phyloP scores from a whole-genome alignment of 257 asterid genomes.

The Rehmannia glutinosa region DNA sequence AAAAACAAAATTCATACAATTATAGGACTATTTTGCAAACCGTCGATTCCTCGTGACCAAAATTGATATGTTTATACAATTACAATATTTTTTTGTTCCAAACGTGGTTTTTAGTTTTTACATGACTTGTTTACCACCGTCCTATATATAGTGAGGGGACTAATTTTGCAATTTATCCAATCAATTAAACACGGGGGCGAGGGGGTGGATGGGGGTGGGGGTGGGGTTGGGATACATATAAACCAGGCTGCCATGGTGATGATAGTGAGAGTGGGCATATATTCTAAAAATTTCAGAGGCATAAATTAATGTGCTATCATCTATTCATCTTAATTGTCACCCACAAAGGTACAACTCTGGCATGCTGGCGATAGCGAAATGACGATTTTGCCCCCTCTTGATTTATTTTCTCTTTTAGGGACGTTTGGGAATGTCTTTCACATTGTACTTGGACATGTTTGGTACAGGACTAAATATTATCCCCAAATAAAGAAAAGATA shows the following conservation, averaged over 20 bases:
- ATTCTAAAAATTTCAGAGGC: conserved; percentile 21
- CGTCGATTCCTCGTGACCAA: too few relatives aligned
- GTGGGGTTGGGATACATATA: not conserved
- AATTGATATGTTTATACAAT: too few relatives aligned
- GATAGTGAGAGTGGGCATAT: conserved; percentile 18
- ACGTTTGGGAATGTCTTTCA: not conserved
- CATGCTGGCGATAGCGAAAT: not conserved
- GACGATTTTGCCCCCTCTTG: conserved; percentile 10
- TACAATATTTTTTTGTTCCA: too few relatives aligned
- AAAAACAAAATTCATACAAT: too few relatives aligned
- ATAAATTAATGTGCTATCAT: conserved; percentile 19
- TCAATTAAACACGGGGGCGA: too few relatives aligned
- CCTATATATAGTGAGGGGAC: too few relatives aligned
- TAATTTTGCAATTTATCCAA: too few relatives aligned
- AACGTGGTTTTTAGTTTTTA: too few relatives aligned
- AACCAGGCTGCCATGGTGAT: not conserved
- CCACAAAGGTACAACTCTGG: not conserved
- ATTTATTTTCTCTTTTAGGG: not conserved
- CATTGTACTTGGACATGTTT: not conserved
- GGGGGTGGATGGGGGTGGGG: not conserved
- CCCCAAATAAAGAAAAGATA: too few relatives aligned
- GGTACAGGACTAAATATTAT: not conserved
- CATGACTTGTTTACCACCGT: too few relatives aligned
- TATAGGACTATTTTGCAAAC: too few relatives aligned
- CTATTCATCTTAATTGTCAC: conserved; percentile 15